Evolutionary conservation across 2,329 filamentous ascomycete genomes (phyloP).

Genomic region (Paecilomyces sp.): DNA sequence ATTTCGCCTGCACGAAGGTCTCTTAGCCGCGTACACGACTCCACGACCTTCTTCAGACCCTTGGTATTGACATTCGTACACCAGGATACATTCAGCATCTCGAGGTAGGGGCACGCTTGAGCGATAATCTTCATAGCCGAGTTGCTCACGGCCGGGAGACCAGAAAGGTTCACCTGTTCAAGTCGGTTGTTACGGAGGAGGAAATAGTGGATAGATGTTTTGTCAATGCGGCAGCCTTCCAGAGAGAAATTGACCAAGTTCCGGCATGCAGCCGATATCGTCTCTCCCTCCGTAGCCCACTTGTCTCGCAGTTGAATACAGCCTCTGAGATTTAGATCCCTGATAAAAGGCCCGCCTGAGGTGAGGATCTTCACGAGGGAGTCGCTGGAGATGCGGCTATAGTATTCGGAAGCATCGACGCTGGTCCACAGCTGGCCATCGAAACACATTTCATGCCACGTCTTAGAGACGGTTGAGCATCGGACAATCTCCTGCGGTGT

Average conservation of each 20-base stretch:
- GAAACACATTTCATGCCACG: slow-evolving; percentile 77
- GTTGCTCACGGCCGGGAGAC: slow-evolving; percentile 68
- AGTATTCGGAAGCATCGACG: slow-evolving; percentile 80
- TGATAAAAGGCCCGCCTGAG: slow-evolving; percentile 80
- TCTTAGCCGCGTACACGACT: slow-evolving; percentile 63
- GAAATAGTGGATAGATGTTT: slow-evolving; percentile 68
- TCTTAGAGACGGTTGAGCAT: slow-evolving; percentile 67
- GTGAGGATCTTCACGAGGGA: slow-evolving; percentile 79
- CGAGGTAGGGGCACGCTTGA: slow-evolving; percentile 70
- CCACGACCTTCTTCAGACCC: slow-evolving; percentile 65
- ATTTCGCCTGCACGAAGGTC: slow-evolving; percentile 81
- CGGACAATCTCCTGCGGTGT: slow-evolving; percentile 73
- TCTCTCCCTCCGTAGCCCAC: slow-evolving; percentile 61
- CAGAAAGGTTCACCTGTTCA: slow-evolving; percentile 79
- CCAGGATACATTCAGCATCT: slow-evolving; percentile 86
- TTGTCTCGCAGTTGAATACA: slow-evolving; percentile 83
- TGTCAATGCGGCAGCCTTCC: slow-evolving; percentile 82
- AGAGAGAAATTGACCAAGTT: slow-evolving; percentile 84
- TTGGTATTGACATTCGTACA: slow-evolving; percentile 76
- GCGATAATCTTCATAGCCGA: slow-evolving; percentile 80
- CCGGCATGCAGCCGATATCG: slow-evolving; percentile 70
- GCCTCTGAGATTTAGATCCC: slow-evolving; percentile 81
- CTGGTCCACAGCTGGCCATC: slow-evolving; percentile 90
- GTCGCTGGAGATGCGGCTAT: slow-evolving; percentile 75
- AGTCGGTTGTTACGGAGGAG: slow-evolving; percentile 72